Percentiles rank a stretch among this genome's conserved stretches.
Conservation (phyloP, 1,284 basidiomycete species). For the Thelephora terrestris region DNA sequence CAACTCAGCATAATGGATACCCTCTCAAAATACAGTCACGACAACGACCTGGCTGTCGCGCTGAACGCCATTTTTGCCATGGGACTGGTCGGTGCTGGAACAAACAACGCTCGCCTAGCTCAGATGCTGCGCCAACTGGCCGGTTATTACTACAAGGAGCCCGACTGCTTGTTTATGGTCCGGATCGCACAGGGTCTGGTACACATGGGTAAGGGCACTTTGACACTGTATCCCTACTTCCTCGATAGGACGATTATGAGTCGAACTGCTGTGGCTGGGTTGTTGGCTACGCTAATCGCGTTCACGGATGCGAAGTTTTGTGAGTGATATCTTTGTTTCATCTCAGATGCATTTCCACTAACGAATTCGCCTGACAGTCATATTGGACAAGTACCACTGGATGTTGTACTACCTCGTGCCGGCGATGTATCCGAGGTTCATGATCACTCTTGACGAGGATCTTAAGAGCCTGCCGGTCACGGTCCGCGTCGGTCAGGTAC, state of each 20-base stretch:
- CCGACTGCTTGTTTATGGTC: constrained; percentile 95
- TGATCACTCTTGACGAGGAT: constrained; percentile 94
- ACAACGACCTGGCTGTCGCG: constrained; percentile 93
- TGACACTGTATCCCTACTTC: constrained; percentile 98
- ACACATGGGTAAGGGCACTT: constrained; percentile 98
- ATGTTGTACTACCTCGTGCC: constrained; percentile 94
- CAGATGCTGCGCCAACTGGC: constrained; percentile 97
- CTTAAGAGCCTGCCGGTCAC: constrained; percentile 80
- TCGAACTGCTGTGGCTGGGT: constrained; percentile 83
- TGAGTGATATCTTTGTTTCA: constrained; percentile 34
- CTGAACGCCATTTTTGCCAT: constrained; percentile 98
- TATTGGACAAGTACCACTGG: constrained; percentile 96
- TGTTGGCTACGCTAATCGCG: constrained; percentile 80
- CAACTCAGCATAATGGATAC: constrained; percentile 95
- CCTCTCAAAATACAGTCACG: constrained; percentile 99
- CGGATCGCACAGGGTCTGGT: constrained; percentile 94
- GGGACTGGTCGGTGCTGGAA: constrained; percentile 96
- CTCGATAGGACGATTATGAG: constrained; percentile 87
- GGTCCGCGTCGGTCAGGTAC: constrained; percentile 88
- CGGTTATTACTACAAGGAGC: constrained; percentile 96
- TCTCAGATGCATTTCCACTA: neutral
- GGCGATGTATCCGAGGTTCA: constrained; percentile 97
- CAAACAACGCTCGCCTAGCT: constrained; percentile 94
- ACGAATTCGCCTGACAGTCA: constrained; percentile 38
- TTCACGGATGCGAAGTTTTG: constrained; percentile 93